Conservation (phyloP, 768 basidiomycete genomes). For the Dioszegia aurantiaca region DNA sequence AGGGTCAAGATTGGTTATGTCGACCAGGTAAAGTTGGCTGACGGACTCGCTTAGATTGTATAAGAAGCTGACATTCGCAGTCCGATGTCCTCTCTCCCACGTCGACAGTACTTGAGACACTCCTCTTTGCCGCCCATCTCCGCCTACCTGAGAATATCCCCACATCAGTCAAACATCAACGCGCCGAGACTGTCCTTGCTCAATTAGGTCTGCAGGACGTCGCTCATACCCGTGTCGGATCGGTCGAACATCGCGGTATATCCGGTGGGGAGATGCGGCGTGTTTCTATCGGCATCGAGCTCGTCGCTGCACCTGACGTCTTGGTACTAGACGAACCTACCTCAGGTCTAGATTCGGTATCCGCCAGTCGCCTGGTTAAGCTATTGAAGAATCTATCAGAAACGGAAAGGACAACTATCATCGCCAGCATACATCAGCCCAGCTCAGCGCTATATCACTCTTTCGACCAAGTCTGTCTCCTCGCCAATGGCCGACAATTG, state of each 20-base stretch:
- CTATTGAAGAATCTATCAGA: constrained; percentile 74
- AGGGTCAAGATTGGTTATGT: constrained; percentile 74
- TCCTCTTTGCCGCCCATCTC: constrained; percentile 79
- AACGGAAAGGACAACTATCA: constrained; percentile 70
- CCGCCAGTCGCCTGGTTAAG: constrained; percentile 73
- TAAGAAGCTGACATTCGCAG: constrained; percentile 53
- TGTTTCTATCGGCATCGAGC: constrained; percentile 84
- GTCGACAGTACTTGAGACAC: constrained; percentile 75
- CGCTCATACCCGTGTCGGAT: constrained; percentile 69
- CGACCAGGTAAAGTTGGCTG: constrained; percentile 55
- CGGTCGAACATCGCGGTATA: constrained; percentile 73
- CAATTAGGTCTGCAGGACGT: constrained; percentile 74
- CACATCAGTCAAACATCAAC: constrained; percentile 37
- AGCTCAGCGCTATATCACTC: constrained; percentile 79
- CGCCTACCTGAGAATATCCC: constrained; percentile 64
- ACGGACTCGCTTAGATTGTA: neutral
- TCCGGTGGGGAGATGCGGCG: constrained; percentile 88
- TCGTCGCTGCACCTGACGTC: constrained; percentile 79
- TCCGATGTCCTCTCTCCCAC: constrained; percentile 76
- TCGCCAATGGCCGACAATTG: constrained; percentile 66
- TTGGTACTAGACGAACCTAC: constrained; percentile 82
- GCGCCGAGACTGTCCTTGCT: constrained; percentile 64
- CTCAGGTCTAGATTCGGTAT: constrained; percentile 77
- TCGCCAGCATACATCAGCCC: constrained; percentile 85
- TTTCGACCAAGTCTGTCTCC: constrained; percentile 76